Conservation (phyloP, 2,329 filamentous ascomycete genomes). For the Arthroderma sp. region DNA sequence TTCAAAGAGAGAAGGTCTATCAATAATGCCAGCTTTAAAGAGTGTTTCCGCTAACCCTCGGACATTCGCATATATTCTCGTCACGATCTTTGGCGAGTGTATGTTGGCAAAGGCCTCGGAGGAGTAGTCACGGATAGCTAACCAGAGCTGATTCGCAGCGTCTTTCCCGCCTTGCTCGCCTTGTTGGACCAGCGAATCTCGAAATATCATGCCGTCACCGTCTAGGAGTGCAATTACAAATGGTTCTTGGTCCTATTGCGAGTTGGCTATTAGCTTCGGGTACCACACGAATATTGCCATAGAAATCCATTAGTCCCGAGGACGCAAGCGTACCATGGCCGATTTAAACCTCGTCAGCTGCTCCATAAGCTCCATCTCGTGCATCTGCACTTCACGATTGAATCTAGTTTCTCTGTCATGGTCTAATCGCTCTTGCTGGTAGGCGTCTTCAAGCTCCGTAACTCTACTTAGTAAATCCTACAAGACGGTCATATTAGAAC, state of each 20-base stretch:
- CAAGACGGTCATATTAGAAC: neutral
- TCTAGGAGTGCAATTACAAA: conserved; percentile 45
- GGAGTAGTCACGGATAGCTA: conserved; percentile 35
- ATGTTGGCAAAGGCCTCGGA: conserved; percentile 31
- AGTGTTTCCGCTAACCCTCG: conserved; percentile 40
- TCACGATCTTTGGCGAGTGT: conserved; percentile 38
- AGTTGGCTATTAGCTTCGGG: conserved; percentile 2
- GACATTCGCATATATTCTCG: conserved; percentile 44
- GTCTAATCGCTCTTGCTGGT: conserved; percentile 34
- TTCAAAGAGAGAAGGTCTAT: conserved; percentile 33
- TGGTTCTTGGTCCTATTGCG: conserved; percentile 39
- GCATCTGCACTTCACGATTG: conserved; percentile 37
- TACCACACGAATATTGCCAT: neutral
- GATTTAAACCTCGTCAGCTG: conserved; percentile 35
- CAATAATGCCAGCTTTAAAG: conserved; percentile 34
- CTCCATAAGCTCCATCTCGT: conserved; percentile 38
- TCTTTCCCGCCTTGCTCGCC: conserved; percentile 43
- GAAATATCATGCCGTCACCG: conserved; percentile 45
- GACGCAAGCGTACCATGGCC: conserved; percentile 31
- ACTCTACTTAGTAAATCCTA: conserved; percentile 38
- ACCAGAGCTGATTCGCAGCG: conserved; percentile 41
- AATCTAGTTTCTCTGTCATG: conserved; percentile 38
- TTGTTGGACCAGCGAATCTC: conserved; percentile 38
- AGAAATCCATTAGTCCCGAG: neutral
- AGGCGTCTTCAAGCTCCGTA: conserved; percentile 34